These are phyloP conservation scores for Fraxinus greggii DNA, from an alignment of 305 asterid species.

Conservation along the genomic window DNA sequence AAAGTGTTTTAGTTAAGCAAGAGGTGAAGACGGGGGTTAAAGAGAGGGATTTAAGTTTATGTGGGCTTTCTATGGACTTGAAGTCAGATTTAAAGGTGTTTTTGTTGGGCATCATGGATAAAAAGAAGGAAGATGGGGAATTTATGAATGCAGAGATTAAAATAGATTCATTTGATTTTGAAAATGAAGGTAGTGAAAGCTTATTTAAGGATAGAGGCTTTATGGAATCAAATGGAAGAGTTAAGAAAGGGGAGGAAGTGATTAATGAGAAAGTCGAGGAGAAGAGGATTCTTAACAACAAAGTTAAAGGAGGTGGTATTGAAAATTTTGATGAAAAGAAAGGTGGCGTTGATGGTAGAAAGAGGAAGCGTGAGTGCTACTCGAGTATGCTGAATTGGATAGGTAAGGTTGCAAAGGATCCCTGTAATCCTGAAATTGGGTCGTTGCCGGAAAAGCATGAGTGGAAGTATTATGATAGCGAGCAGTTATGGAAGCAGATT, in stretches of 20 bases:
- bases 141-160: constrained; percentile 25
- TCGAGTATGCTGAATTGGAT: constrained; percentile 49
- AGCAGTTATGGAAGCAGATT: constrained; percentile 57
- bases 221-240: constrained; percentile 23
- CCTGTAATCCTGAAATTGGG: constrained; percentile 39
- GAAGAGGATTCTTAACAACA: constrained; percentile 1
- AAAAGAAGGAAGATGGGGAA: constrained; percentile 35
- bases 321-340: neutral
- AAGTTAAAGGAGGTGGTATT: constrained; percentile 6
- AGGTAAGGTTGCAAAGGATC: constrained; percentile 49
- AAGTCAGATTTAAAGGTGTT: constrained; percentile 49
- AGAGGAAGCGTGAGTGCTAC: constrained; percentile 49
- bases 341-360: constrained; percentile 23
- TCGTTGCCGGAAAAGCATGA: constrained; percentile 43
- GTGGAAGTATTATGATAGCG: constrained; percentile 56
- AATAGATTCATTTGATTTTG: constrained; percentile 23
- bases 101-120: constrained; percentile 36
- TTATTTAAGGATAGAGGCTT: constrained; percentile 24
- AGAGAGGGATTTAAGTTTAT: constrained; percentile 19
- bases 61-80: constrained; percentile 40
- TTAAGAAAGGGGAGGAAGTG: constrained; percentile 1
- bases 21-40: constrained; percentile 10
- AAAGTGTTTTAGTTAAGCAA: constrained; percentile 22
- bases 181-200: neutral
- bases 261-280: neutral